Percentiles rank a stretch among this genome's conserved stretches.
These are phyloP conservation scores for Apocynum venetum DNA, from an alignment of 257 asterid species.

Conservation along the genomic window DNA sequence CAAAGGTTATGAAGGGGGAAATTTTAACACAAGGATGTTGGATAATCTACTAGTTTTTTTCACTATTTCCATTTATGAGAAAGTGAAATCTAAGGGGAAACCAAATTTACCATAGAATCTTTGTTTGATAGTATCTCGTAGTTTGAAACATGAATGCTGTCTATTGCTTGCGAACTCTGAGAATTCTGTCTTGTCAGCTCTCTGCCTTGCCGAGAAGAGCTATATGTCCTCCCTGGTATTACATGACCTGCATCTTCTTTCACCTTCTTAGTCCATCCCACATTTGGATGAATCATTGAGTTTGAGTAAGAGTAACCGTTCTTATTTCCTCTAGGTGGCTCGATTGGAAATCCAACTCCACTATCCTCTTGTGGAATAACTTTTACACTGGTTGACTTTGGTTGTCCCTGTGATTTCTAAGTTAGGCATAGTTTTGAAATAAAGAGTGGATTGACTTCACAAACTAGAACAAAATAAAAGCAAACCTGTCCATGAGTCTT, in stretches of 20 bases:
- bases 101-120: constrained; percentile 20
- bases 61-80: no score
- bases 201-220: constrained; percentile 28
- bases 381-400: constrained; percentile 43
- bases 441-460: background rate
- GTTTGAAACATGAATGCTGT: constrained; percentile 22
- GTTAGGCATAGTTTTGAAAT: background rate
- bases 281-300: constrained; percentile 67
- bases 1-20: background rate
- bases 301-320: constrained; percentile 46
- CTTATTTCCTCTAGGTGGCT: constrained; percentile 49
- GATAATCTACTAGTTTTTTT: background rate
- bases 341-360: constrained; percentile 58
- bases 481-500: constrained; percentile 38
- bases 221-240: constrained; percentile 14
- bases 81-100: background rate
- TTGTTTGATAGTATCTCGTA: constrained; percentile 15
- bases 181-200: constrained; percentile 23
- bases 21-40: no score
- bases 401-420: constrained; percentile 26
- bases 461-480: constrained; percentile 3
- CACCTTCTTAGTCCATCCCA: constrained; percentile 37
- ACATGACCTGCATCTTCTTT: constrained; percentile 39
- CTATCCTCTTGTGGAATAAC: constrained; percentile 45
- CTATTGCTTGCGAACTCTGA: constrained; percentile 20